Conservation (phyloP, 2,329 filamentous ascomycete species). For the Monosporascus sp. region DNA sequence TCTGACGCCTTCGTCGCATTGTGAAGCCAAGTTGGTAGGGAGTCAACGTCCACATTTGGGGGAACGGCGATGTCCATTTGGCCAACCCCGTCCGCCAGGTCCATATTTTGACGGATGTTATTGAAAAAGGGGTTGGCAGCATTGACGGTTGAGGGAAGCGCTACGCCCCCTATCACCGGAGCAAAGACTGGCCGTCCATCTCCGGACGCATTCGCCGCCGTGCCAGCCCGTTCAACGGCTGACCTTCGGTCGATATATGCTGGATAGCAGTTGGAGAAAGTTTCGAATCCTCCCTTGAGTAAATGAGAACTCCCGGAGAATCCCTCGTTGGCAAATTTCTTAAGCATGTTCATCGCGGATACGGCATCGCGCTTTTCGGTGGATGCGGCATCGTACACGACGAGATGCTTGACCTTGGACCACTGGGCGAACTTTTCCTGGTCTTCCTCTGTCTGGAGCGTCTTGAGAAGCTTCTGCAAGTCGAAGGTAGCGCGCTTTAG, state of each 20-base stretch:
- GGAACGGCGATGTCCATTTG: conserved; percentile 60
- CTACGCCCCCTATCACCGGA: conserved; percentile 84
- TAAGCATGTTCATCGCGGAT: conserved; percentile 79
- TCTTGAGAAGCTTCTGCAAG: conserved; percentile 79
- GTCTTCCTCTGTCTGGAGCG: conserved; percentile 69
- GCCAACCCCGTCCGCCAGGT: conserved; percentile 87
- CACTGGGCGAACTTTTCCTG: conserved; percentile 71
- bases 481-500: conserved; percentile 89
- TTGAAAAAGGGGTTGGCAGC: conserved; percentile 85
- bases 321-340: conserved; percentile 84
- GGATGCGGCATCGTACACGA: conserved; percentile 82
- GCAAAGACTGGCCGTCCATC: conserved; percentile 46
- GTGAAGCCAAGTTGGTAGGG: conserved; percentile 73
- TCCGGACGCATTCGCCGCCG: conserved; percentile 37
- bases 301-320: conserved; percentile 71
- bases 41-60: conserved; percentile 37
- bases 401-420: conserved; percentile 67
- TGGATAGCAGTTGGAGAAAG: conserved; percentile 65
- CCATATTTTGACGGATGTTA: conserved; percentile 96
- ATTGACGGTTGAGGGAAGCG: conserved; percentile 65
- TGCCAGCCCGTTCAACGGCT: conserved; percentile 46
- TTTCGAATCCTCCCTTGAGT: conserved; percentile 74
- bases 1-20: conserved; percentile 62
- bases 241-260: conserved; percentile 53
- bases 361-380: conserved; percentile 73